Percentiles rank a stretch among this genome's conserved stretches.
Conservation (phyloP, 2,329 filamentous ascomycete species). For the Penicillium olsonii region DNA sequence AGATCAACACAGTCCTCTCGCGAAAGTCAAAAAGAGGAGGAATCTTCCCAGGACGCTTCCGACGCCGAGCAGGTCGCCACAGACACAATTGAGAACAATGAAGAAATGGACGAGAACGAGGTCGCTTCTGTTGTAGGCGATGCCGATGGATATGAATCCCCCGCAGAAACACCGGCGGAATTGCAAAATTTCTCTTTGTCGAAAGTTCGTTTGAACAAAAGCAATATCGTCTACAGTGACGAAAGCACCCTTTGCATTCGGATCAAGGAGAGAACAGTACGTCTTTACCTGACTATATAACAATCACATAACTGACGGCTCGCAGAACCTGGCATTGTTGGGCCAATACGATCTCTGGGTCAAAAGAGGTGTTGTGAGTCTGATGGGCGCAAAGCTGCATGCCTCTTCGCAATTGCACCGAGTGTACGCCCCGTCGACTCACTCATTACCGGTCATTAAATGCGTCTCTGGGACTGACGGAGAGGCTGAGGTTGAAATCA, state of each 20-base stretch:
- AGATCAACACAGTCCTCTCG: constrained; percentile 7
- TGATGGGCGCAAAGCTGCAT: constrained; percentile 61
- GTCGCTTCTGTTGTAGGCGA: constrained; percentile 27
- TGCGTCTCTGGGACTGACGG: constrained; percentile 44
- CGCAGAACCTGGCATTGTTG: constrained; percentile 45
- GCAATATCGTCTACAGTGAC: constrained; percentile 41
- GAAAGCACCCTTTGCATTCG: constrained; percentile 41
- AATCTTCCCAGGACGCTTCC: neutral
- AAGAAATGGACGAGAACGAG: constrained; percentile 25
- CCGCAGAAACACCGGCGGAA: constrained; percentile 29
- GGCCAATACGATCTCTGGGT: constrained; percentile 62
- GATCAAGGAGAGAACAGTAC: constrained; percentile 43
- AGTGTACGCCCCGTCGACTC: constrained; percentile 58
- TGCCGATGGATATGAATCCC: constrained; percentile 36
- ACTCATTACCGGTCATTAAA: constrained; percentile 57
- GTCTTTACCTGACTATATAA: neutral
- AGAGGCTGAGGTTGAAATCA: constrained; percentile 51
- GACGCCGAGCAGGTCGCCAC: constrained; percentile 15
- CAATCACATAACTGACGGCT: constrained; percentile 17
- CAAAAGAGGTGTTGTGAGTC: constrained; percentile 55
- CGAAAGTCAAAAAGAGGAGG: neutral
- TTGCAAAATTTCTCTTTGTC: constrained; percentile 44
- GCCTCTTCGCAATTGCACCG: constrained; percentile 46
- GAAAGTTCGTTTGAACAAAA: constrained; percentile 39
- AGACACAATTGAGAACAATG: constrained; percentile 20